A percentile compares a stretch with the other conserved stretches of the same genome.
These are phyloP conservation scores for Diaporthe helianthi DNA, from an alignment of 2,329 filamentous ascomycete genomes.

Conservation along the genomic window DNA sequence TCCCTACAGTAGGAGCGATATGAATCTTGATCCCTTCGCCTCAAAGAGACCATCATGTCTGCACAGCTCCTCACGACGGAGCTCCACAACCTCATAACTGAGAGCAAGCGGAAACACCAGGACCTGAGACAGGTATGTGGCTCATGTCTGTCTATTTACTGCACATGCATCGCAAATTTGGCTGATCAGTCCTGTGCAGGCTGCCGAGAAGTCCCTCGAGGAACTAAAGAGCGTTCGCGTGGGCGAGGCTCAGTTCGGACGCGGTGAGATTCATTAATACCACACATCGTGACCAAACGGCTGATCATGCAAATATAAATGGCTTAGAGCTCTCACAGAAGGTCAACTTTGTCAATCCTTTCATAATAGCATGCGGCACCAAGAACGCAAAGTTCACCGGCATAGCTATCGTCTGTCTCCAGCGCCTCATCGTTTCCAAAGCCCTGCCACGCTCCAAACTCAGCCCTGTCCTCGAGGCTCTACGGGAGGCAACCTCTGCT, in stretches of 20 bases:
- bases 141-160: slow-evolving; percentile 38
- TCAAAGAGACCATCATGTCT: slow-evolving; percentile 70
- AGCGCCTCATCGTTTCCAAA: slow-evolving; percentile 83
- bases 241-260: slow-evolving; percentile 73
- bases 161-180: background rate
- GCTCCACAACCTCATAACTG: slow-evolving; percentile 88
- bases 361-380: slow-evolving; percentile 89
- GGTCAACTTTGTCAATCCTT: slow-evolving; percentile 87
- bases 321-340: slow-evolving; percentile 79
- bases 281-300: slow-evolving; percentile 36
- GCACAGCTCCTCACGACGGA: slow-evolving; percentile 88
- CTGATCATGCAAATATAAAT: slow-evolving; percentile 32
- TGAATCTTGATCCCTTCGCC: slow-evolving; percentile 21
- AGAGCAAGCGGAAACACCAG: slow-evolving; percentile 93
- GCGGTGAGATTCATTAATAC: slow-evolving; percentile 29
- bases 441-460: slow-evolving; percentile 81
- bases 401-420: slow-evolving; percentile 87
- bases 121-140: slow-evolving; percentile 77
- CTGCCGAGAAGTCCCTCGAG: slow-evolving; percentile 90
- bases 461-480: slow-evolving; percentile 84
- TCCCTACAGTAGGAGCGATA: background rate
- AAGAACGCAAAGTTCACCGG: slow-evolving; percentile 89
- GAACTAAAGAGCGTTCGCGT: slow-evolving; percentile 81
- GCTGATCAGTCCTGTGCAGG: slow-evolving; percentile 55
- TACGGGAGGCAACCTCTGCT: slow-evolving; percentile 84